Percentiles rank a stretch among this genome's conserved stretches.
Evolutionary conservation across 805 yeast species (phyloP).

Genomic region (Ogataea salicorniae): DNA sequence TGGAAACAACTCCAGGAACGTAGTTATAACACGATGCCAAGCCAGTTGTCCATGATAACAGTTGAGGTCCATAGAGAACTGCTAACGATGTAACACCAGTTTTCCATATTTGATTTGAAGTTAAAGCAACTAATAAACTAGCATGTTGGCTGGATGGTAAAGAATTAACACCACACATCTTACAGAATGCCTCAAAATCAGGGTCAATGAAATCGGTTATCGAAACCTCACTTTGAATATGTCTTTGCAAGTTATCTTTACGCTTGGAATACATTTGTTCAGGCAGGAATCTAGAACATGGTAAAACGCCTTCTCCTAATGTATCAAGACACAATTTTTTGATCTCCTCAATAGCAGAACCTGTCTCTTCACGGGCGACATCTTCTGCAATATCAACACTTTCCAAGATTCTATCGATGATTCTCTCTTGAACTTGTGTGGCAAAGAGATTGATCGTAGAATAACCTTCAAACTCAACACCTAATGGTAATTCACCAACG

Average conservation of each 20-base stretch:
- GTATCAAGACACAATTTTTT: constrained; percentile 55
- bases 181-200: constrained; percentile 52
- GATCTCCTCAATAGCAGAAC: constrained; percentile 55
- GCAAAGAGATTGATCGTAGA: constrained; percentile 68
- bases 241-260: constrained; percentile 55
- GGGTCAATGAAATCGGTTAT: constrained; percentile 79
- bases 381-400: constrained; percentile 64
- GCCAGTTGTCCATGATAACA: constrained; percentile 28
- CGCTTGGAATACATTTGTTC: constrained; percentile 79
- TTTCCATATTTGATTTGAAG: constrained; percentile 21
- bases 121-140: constrained; percentile 14
- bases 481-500: constrained; percentile 27
- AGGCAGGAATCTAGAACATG: constrained; percentile 60
- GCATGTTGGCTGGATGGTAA: constrained; percentile 33
- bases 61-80: constrained; percentile 25
- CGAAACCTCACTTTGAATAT: constrained; percentile 55
- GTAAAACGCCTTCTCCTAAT: constrained; percentile 58
- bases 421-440: constrained; percentile 56
- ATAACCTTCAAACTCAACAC: constrained; percentile 55
- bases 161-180: constrained; percentile 29
- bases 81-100: constrained; percentile 25
- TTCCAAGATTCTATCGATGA: constrained; percentile 60
- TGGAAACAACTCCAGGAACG: constrained; percentile 21
- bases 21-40: constrained; percentile 24
- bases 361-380: constrained; percentile 59